phyloP scores from a whole-genome alignment of 1,284 basidiomycete genomes.

The Puccinia novopanici region DNA sequence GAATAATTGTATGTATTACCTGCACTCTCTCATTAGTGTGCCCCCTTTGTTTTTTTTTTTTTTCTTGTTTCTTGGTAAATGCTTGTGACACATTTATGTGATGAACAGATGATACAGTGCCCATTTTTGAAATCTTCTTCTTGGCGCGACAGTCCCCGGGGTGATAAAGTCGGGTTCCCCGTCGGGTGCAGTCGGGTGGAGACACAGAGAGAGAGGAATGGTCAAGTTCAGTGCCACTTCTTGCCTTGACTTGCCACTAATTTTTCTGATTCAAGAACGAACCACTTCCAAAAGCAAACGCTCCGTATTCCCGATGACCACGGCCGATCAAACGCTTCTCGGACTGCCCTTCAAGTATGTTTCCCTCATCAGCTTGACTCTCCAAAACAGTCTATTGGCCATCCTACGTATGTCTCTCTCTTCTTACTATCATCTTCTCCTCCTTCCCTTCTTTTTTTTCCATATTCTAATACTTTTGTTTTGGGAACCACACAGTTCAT shows the following conservation, averaged over 20 bases:
- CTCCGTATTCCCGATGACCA: neutral
- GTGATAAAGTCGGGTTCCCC: too few relatives aligned
- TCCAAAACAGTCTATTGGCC: slow-evolving; percentile 85
- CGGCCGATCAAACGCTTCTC: slow-evolving; percentile 61
- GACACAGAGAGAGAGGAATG: too few relatives aligned
- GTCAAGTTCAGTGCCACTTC: too few relatives aligned
- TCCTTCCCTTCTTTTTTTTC: too few relatives aligned
- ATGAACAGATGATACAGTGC: too few relatives aligned
- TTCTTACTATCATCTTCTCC: slow-evolving; percentile 11
- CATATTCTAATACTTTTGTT: neutral
- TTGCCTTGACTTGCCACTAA: neutral
- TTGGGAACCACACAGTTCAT: slow-evolving; percentile 12
- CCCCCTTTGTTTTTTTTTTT: slow-evolving; percentile 1
- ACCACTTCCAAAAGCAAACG: too few relatives aligned
- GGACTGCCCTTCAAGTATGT: slow-evolving; percentile 73
- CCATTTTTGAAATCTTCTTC: too few relatives aligned
- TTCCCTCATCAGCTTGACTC: slow-evolving; percentile 83
- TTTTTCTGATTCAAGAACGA: too few relatives aligned
- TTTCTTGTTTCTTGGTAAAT: neutral
- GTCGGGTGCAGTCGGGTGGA: too few relatives aligned
- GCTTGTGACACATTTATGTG: too few relatives aligned
- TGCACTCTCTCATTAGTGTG: too few relatives aligned
- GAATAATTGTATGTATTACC: neutral
- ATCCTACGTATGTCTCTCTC: slow-evolving; percentile 78
- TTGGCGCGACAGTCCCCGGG: too few relatives aligned